Evolutionary conservation across 2,329 filamentous ascomycete genomes (phyloP).

Genomic region (Remersonia thermophila): DNA sequence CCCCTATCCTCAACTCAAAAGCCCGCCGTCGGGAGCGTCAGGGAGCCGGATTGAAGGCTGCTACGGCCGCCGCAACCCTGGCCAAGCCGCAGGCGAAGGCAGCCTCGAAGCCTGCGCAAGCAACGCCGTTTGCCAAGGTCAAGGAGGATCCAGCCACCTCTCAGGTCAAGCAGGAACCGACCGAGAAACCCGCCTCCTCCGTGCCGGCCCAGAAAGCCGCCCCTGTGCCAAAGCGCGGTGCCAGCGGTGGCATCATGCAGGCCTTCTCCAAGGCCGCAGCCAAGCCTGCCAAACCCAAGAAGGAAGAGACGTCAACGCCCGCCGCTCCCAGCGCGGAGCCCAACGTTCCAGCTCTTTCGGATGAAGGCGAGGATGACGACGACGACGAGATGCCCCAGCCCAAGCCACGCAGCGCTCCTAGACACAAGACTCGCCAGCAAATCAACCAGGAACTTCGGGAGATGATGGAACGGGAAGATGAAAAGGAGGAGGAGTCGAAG

Average conservation of each 20-base stretch:
- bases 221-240: constrained; percentile 42
- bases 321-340: constrained; percentile 33
- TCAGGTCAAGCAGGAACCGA: background rate
- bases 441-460: constrained; percentile 53
- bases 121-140: constrained; percentile 15
- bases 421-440: constrained; percentile 41
- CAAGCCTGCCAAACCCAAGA: constrained; percentile 41
- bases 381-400: constrained; percentile 33
- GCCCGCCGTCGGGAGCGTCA: constrained; percentile 41
- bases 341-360: constrained; percentile 40
- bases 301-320: constrained; percentile 21
- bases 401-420: constrained; percentile 21
- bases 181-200: constrained; percentile 19
- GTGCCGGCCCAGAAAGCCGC: constrained; percentile 28
- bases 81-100: constrained; percentile 17
- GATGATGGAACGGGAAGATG: constrained; percentile 60
- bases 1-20: constrained; percentile 60
- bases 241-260: constrained; percentile 51
- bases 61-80: constrained; percentile 19
- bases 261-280: constrained; percentile 57
- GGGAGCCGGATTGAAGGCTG: constrained; percentile 19
- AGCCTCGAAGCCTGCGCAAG: constrained; percentile 13
- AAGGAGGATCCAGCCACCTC: constrained; percentile 21
- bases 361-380: constrained; percentile 40
- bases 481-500: constrained; percentile 46